Conservation (phyloP, 805 yeast species). For the Lipomyces lipofer region DNA sequence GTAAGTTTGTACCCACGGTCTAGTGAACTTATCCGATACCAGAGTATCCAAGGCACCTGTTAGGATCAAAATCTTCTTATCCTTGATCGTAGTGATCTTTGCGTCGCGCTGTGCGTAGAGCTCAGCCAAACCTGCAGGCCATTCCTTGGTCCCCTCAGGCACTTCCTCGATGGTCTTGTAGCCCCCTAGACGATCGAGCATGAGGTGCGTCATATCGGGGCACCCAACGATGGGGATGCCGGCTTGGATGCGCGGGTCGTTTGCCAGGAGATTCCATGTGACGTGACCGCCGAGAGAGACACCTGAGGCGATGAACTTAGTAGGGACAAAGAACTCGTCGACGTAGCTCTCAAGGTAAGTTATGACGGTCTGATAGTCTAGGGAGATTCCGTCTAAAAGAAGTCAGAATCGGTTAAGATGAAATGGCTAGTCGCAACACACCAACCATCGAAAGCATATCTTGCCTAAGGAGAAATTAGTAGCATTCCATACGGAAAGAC, state of each 20-base stretch:
- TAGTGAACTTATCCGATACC: conserved; percentile 41
- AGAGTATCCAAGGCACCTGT: conserved; percentile 42
- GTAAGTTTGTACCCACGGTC: conserved; percentile 36
- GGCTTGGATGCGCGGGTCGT: conserved; percentile 45
- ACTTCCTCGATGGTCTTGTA: conserved; percentile 17
- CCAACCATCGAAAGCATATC: conserved; percentile 54
- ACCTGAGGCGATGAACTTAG: conserved; percentile 48
- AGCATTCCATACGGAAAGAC: background rate
- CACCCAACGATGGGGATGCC: conserved; percentile 56
- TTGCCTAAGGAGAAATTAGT: conserved; percentile 29
- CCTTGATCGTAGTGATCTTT: conserved; percentile 17
- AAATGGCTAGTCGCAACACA: conserved; percentile 27
- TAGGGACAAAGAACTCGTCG: conserved; percentile 36
- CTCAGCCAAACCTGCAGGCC: conserved; percentile 30
- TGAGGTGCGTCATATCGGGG: conserved; percentile 48
- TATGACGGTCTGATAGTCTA: conserved; percentile 48
- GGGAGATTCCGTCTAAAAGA: conserved; percentile 40
- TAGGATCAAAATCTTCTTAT: conserved; percentile 36
- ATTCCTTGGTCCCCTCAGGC: conserved; percentile 21
- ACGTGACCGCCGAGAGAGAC: conserved; percentile 60
- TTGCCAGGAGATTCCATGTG: conserved; percentile 48
- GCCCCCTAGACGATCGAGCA: conserved; percentile 45
- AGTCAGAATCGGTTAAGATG: background rate
- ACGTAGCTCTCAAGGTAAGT: conserved; percentile 47
- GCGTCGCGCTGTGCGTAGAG: conserved; percentile 21